A percentile compares a stretch with the other conserved stretches of the same genome.
Conservation (phyloP, 208 protist genomes). For the Leptomonas pyrrhocoris region DNA sequence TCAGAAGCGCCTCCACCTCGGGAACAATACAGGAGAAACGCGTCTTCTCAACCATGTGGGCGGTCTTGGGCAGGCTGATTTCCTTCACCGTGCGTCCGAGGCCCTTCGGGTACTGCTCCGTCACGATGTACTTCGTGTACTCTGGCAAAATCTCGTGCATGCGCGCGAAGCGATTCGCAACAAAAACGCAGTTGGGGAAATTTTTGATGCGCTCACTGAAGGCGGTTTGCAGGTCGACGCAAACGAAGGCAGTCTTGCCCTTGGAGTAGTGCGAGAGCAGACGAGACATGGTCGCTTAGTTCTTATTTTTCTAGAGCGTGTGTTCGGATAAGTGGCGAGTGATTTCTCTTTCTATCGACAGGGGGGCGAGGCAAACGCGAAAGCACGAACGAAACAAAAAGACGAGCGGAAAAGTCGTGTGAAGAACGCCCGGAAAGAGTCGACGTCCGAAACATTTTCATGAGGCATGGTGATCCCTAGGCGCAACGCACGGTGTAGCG, state of each 20-base stretch:
- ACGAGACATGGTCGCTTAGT: conserved; percentile 51
- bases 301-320: background rate
- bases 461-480: background rate
- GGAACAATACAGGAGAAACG: conserved; percentile 59
- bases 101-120: conserved; percentile 86
- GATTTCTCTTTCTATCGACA: too few relatives aligned
- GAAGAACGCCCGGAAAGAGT: background rate
- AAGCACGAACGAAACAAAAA: too few relatives aligned
- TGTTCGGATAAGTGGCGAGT: background rate
- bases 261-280: conserved; percentile 67
- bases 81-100: conserved; percentile 65
- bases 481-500: too few relatives aligned
- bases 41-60: conserved; percentile 57
- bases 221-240: conserved; percentile 72
- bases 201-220: conserved; percentile 66
- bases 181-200: conserved; percentile 76
- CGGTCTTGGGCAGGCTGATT: conserved; percentile 51
- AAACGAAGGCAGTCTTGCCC: conserved; percentile 72
- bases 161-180: conserved; percentile 71
- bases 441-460: background rate
- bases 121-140: conserved; percentile 76
- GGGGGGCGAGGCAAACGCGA: too few relatives aligned
- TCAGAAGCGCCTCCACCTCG: conserved; percentile 52
- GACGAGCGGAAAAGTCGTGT: background rate
- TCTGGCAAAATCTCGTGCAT: conserved; percentile 56